Evolutionary conservation across 2,329 filamentous ascomycete genomes (phyloP).

Genomic region (Raffaelea deltoideospora): DNA sequence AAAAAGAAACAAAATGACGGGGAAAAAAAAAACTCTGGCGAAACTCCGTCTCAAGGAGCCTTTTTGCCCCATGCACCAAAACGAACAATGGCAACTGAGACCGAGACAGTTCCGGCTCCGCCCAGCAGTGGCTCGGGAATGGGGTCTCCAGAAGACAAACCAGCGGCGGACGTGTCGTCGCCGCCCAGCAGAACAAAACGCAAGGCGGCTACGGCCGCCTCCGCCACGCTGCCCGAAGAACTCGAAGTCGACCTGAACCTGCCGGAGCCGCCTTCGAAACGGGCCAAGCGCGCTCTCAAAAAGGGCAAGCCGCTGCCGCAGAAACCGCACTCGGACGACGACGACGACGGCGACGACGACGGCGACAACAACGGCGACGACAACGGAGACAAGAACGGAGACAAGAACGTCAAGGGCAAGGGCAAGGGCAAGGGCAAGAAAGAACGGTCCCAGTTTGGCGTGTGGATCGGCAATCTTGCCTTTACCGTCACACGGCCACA

Average conservation of each 20-base stretch:
- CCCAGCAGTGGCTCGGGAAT: background rate
- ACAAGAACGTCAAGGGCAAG: too few species aligned
- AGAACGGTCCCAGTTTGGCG: slow-evolving; percentile 61
- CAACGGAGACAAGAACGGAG: too few species aligned
- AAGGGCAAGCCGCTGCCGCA: slow-evolving; percentile 51
- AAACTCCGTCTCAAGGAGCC: too few species aligned
- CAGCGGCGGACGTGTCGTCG: background rate
- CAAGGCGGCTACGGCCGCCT: too few species aligned
- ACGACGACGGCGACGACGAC: slow-evolving; percentile 2
- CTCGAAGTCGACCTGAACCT: slow-evolving; percentile 79
- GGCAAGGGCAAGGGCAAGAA: slow-evolving; percentile 20
- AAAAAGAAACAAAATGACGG: background rate
- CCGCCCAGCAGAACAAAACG: slow-evolving; percentile 54
- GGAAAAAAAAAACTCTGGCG: too few species aligned
- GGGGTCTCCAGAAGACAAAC: background rate
- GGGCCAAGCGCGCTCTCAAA: slow-evolving; percentile 76
- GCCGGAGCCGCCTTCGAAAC: slow-evolving; percentile 93
- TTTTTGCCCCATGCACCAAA: too few species aligned
- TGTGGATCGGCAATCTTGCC: slow-evolving; percentile 95
- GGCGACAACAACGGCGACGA: background rate
- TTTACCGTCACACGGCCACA: slow-evolving; percentile 64
- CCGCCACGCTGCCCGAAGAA: slow-evolving; percentile 34
- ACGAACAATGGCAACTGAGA: too few species aligned
- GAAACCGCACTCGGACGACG: slow-evolving; percentile 18
- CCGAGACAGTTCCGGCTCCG: too few species aligned